These are phyloP conservation scores for Talaromyces atroroseus DNA, from an alignment of 2,329 filamentous ascomycete genomes.

Conservation along the genomic window DNA sequence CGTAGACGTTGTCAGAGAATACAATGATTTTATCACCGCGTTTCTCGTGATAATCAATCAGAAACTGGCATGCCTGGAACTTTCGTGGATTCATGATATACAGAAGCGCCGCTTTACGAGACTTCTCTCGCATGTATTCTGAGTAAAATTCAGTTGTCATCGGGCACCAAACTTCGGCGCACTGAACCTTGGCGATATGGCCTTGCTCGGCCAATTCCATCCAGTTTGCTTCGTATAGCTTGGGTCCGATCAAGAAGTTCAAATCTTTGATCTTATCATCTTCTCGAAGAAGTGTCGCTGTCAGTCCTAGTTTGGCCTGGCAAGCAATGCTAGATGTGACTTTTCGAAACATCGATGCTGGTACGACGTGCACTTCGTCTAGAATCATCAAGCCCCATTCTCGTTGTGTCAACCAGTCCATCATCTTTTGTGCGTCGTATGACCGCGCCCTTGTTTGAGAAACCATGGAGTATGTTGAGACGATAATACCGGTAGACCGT, in stretches of 20 bases:
- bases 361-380: slow-evolving; percentile 96
- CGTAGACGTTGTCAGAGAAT: slow-evolving; percentile 96
- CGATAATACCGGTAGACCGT: slow-evolving; percentile 88
- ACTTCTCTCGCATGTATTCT: slow-evolving; percentile 73
- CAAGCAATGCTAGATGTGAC: slow-evolving; percentile 91
- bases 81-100: slow-evolving; percentile 98
- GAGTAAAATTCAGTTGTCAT: slow-evolving; percentile 99
- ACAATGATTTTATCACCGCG: slow-evolving; percentile 97
- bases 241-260: slow-evolving; percentile 95
- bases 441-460: slow-evolving; percentile 81
- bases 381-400: slow-evolving; percentile 98
- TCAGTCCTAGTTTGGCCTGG: slow-evolving; percentile 90
- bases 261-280: slow-evolving; percentile 98
- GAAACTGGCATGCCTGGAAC: slow-evolving; percentile 92
- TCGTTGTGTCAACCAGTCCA: slow-evolving; percentile 81
- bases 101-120: slow-evolving; percentile 62
- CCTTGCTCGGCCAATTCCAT: slow-evolving; percentile 97
- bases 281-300: slow-evolving; percentile 87
- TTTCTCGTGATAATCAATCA: slow-evolving; percentile 96
- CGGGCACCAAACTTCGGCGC: slow-evolving; percentile 97
- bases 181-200: slow-evolving; percentile 94
- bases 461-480: slow-evolving; percentile 99
- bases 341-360: slow-evolving; percentile 90
- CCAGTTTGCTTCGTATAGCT: slow-evolving; percentile 98
- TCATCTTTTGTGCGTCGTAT: slow-evolving; percentile 93